Percentiles rank a stretch among this genome's conserved stretches.
Conservation (phyloP, 148 eudicot genomes). For the Vaccinium darrowii region DNA sequence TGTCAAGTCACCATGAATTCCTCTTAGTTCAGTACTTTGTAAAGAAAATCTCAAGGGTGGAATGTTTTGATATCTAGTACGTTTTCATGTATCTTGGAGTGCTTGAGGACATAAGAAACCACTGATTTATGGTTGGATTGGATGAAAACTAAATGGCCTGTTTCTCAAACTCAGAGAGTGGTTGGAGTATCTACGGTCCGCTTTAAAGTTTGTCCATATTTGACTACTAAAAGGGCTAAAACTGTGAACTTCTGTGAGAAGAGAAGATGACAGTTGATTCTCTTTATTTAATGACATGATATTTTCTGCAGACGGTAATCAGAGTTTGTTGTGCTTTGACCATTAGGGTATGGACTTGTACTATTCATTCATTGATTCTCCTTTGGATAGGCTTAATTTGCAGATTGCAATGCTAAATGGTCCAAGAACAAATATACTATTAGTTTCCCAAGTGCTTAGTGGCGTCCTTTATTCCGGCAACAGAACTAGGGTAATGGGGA, state of each 20-base stretch:
- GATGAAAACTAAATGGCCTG: background rate
- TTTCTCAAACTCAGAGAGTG: background rate
- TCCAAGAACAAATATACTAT: background rate
- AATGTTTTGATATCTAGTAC: background rate
- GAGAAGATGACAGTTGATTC: constrained; percentile 3
- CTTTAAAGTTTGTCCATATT: background rate
- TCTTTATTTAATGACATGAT: background rate
- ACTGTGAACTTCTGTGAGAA: background rate
- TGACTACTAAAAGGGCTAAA: background rate
- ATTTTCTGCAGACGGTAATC: background rate
- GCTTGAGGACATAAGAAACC: background rate
- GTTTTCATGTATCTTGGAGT: background rate
- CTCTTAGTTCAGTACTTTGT: background rate
- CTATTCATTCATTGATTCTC: background rate
- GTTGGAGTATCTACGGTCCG: background rate
- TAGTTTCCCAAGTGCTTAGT: background rate
- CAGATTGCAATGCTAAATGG: background rate
- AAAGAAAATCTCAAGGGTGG: background rate
- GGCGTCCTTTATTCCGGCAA: background rate
- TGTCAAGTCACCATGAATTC: background rate
- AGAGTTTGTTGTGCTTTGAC: background rate
- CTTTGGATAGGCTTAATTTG: background rate
- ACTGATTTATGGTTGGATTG: background rate
- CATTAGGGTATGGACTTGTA: background rate
- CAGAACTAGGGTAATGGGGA: background rate